A percentile compares a stretch with the other conserved stretches of the same genome.
phyloP scores from a whole-genome alignment of 1,284 basidiomycete species.

The Lentinus polychrous region DNA sequence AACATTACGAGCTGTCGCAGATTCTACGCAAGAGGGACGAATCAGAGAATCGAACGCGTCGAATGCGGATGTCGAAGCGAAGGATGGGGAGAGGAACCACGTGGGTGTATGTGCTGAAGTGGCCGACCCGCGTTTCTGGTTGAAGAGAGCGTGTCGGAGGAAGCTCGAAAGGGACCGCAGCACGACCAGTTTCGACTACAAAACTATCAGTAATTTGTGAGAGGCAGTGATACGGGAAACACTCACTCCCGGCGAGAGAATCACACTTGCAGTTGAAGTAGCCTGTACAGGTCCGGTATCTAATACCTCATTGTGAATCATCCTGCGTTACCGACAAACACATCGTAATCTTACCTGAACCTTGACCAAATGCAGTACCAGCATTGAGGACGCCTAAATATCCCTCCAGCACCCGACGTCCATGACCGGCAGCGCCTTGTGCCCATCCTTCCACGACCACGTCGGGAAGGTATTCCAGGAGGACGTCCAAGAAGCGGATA shows the following conservation, averaged over 20 bases:
- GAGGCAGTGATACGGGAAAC: slow-evolving; percentile 10
- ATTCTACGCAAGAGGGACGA: slow-evolving; percentile 8
- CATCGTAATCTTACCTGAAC: slow-evolving; percentile 35
- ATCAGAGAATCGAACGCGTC: slow-evolving; percentile 38
- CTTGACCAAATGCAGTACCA: slow-evolving; percentile 53
- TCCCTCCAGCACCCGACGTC: slow-evolving; percentile 61
- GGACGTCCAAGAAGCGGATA: slow-evolving; percentile 73
- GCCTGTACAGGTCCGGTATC: slow-evolving; percentile 38
- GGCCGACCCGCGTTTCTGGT: slow-evolving; percentile 1
- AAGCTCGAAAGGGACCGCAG: slow-evolving; percentile 23
- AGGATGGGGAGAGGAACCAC: slow-evolving; percentile 50
- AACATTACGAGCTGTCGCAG: not conserved
- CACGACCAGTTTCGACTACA: slow-evolving; percentile 41
- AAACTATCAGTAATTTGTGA: not conserved
- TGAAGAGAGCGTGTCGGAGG: slow-evolving; percentile 5
- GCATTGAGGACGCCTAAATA: slow-evolving; percentile 70
- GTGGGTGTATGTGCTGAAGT: slow-evolving; percentile 24
- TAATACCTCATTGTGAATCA: slow-evolving; percentile 4
- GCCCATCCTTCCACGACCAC: slow-evolving; percentile 69
- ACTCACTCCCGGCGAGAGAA: slow-evolving; percentile 56
- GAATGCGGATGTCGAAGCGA: slow-evolving; percentile 41
- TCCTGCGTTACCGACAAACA: not conserved
- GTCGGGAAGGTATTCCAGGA: slow-evolving; percentile 69
- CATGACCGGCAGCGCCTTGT: slow-evolving; percentile 40
- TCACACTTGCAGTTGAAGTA: slow-evolving; percentile 57